phyloP scores from a whole-genome alignment of 179 eudicot genomes.

The Spergularia azorica region DNA sequence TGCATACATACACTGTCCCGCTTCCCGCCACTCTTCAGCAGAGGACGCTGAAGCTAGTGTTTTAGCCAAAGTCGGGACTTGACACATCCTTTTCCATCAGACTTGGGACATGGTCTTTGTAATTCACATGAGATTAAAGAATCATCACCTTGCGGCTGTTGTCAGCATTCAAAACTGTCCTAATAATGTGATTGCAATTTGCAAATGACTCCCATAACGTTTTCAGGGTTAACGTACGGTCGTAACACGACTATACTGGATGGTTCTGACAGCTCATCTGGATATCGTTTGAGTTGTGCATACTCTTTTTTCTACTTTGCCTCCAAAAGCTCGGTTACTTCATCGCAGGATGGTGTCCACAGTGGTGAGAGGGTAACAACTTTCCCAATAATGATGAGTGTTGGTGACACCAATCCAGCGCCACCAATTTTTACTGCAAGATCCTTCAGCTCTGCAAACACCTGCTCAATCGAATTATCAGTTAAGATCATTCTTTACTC shows the following conservation, averaged over 20 bases:
- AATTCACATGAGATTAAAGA: background rate
- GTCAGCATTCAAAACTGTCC: background rate
- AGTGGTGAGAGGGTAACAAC: constrained; percentile 88
- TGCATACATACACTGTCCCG: background rate
- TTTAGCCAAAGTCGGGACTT: background rate
- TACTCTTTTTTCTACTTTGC: constrained; percentile 20
- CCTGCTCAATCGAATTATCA: constrained; percentile 41
- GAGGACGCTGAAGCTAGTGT: background rate
- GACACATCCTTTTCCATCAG: background rate
- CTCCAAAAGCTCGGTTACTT: constrained; percentile 27
- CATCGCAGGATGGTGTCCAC: constrained; percentile 56
- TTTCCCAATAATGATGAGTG: constrained; percentile 82
- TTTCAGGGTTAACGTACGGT: background rate
- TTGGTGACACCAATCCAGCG: constrained; percentile 69
- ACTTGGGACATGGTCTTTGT: background rate
- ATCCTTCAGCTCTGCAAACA: constrained; percentile 71
- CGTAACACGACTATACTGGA: background rate
- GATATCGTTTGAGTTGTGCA: background rate
- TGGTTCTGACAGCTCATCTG: background rate
- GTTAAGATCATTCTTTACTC: constrained; percentile 5
- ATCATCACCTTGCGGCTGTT: background rate
- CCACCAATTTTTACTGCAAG: constrained; percentile 57
- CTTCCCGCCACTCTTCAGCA: background rate
- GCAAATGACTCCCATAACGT: background rate
- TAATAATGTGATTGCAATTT: background rate